Evolutionary conservation across 2,329 filamentous ascomycete species (phyloP), one percentile per base, ranked within the genome.

Genomic region (Ophiostoma australiae): DNA sequence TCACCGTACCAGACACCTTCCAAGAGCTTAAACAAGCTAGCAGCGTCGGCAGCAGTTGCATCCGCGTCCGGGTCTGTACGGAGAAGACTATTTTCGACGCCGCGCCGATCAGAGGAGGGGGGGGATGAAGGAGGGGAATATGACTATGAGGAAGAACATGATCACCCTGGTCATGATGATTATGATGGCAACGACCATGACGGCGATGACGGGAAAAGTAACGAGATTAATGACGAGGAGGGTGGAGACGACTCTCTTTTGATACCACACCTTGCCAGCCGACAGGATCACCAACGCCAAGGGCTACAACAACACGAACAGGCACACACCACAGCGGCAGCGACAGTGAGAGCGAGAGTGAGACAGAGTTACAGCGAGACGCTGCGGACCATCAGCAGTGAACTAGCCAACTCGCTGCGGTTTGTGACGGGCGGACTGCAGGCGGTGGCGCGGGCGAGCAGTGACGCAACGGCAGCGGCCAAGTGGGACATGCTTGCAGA

Each of bases 401-500:
- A 91, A 69, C 91, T 92, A 75, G 86, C 90, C 70, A 84, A 85
- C 63, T 82, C 91, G 67, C 76, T 93, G 37, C 82, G 85, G 0
- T 97, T 97, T 78, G 84, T 95, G 17, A 85, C 85, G 2, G 88
- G 89, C 68, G 93, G 91, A 0, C 78, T 97, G 73, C 87, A 90
- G 70, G 90, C 90, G 11, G 87, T 95, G 11, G 89, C 92, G 68
- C 86, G 93, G 75, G 91, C 90, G 44, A 90, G 91, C 67, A 88
- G 88, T 37, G 88, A 92, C 70, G 77, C 79, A 17, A 81, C 82
- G 58, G 80, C 84, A 76, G 77, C 86, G 13, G 72, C 72, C 41
- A 87, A 89, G 77, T 94, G 93, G 91, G 92, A 95, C 79, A 87
- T 91, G 72, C 78, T 97, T 72, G 92, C 91, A 0, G 92, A 97